Percentiles rank a stretch among this genome's conserved stretches.
Evolutionary conservation across 2,329 filamentous ascomycete species (phyloP).

Genomic region (Blastomyces percursus): DNA sequence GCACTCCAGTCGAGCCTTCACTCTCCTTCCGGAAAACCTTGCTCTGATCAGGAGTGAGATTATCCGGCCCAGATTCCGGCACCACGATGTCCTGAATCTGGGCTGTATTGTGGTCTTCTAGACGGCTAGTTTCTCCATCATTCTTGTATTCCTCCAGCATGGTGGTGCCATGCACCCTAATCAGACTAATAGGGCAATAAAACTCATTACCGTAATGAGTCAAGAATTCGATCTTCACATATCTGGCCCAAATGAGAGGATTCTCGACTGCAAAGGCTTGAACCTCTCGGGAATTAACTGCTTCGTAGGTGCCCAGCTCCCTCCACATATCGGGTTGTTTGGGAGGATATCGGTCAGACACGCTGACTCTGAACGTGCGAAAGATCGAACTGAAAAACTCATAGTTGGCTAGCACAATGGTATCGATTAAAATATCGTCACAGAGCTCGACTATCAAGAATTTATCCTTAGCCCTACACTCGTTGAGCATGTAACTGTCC

Average conservation of each 20-base stretch:
- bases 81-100: constrained; percentile 13
- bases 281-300: constrained; percentile 82
- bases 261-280: constrained; percentile 93
- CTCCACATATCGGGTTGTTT: constrained; percentile 77
- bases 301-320: constrained; percentile 76
- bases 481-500: constrained; percentile 95
- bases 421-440: constrained; percentile 78
- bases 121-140: constrained; percentile 57
- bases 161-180: constrained; percentile 84
- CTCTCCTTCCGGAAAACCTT: constrained; percentile 15
- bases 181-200: constrained; percentile 83
- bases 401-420: constrained; percentile 93
- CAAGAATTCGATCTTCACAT: constrained; percentile 81
- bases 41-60: constrained; percentile 20
- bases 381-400: constrained; percentile 99
- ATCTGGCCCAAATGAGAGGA: constrained; percentile 89
- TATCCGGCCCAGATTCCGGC: constrained; percentile 15
- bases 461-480: constrained; percentile 77
- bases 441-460: constrained; percentile 92
- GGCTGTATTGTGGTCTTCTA: constrained; percentile 38
- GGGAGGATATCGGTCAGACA: constrained; percentile 88
- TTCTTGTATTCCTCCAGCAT: constrained; percentile 93
- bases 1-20: constrained; percentile 21
- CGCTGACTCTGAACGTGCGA: constrained; percentile 77
- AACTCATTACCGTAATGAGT: constrained; percentile 94